Evolutionary conservation across 1,284 basidiomycete genomes (phyloP).

Genomic region (Austropuccinia psidii): DNA sequence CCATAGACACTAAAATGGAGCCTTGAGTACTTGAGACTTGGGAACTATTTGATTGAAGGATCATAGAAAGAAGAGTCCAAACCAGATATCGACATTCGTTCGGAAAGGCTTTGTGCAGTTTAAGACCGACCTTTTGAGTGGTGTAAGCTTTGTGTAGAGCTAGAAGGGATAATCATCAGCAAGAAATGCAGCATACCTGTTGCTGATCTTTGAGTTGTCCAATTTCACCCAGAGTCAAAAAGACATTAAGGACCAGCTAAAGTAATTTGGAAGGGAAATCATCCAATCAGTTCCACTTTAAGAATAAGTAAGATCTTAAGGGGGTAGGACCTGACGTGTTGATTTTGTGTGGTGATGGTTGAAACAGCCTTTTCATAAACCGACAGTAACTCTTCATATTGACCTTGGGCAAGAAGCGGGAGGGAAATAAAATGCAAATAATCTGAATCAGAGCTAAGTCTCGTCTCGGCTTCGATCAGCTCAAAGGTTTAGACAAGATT

Average conservation of each 20-base stretch:
- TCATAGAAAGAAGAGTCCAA: conserved; percentile 17
- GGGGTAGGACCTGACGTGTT: background rate
- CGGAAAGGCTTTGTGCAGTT: conserved; percentile 30
- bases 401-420: background rate
- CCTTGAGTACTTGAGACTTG: background rate
- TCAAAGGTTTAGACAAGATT: background rate
- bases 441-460: background rate
- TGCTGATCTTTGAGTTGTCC: background rate
- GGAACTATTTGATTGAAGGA: conserved; percentile 14
- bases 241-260: background rate
- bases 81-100: conserved; percentile 11
- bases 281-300: background rate
- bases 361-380: background rate
- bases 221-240: background rate
- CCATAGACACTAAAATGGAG: conserved; percentile 22
- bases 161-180: background rate
- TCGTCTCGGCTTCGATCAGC: background rate
- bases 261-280: background rate
- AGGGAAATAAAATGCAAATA: background rate
- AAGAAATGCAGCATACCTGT: background rate
- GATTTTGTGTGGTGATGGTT: background rate
- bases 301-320: background rate
- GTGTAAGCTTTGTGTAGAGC: too few relatives aligned
- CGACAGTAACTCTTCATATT: background rate
- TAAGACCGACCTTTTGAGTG: conserved; percentile 18